A percentile compares a stretch with the other conserved stretches of the same genome.
Evolutionary conservation across 306 rosid genomes (phyloP).

Genomic region (Pachyrhizus erosus): DNA sequence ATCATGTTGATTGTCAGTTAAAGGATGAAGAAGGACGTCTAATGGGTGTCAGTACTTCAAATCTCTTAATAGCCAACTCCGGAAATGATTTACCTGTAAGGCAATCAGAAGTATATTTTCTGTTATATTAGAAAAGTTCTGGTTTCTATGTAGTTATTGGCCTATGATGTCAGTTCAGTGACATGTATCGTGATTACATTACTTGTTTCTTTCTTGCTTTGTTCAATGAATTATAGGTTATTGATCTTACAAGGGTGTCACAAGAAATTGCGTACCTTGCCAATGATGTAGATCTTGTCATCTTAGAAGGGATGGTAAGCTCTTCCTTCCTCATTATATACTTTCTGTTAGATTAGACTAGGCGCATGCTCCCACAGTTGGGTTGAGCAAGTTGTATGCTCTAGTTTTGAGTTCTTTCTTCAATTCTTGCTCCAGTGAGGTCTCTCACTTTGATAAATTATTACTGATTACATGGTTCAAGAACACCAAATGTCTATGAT

Average conservation of each 20-base stretch:
- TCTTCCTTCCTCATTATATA: slow-evolving; percentile 29
- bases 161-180: not conserved
- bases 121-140: not conserved
- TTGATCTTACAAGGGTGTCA: slow-evolving; percentile 81
- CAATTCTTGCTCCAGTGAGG: not conserved
- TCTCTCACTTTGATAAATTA: not conserved
- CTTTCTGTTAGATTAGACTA: slow-evolving; percentile 3
- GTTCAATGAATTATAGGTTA: slow-evolving; percentile 58
- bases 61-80: slow-evolving; percentile 79
- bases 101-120: slow-evolving; percentile 8
- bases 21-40: slow-evolving; percentile 75
- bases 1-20: slow-evolving; percentile 58
- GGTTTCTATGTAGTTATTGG: not conserved
- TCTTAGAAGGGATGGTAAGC: slow-evolving; percentile 95
- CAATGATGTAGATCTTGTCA: slow-evolving; percentile 81
- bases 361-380: slow-evolving; percentile 1
- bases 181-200: not conserved
- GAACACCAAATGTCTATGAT: no score
- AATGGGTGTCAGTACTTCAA: slow-evolving; percentile 75
- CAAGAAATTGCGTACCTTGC: slow-evolving; percentile 77
- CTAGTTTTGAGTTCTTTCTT: not conserved
- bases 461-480: no score
- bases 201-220: slow-evolving; percentile 29
- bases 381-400: not conserved
- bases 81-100: slow-evolving; percentile 96